A percentile compares a stretch with the other conserved stretches of the same genome.
Conservation (phyloP, 108 stramenopile genomes). For the Nitzschia sp. region DNA sequence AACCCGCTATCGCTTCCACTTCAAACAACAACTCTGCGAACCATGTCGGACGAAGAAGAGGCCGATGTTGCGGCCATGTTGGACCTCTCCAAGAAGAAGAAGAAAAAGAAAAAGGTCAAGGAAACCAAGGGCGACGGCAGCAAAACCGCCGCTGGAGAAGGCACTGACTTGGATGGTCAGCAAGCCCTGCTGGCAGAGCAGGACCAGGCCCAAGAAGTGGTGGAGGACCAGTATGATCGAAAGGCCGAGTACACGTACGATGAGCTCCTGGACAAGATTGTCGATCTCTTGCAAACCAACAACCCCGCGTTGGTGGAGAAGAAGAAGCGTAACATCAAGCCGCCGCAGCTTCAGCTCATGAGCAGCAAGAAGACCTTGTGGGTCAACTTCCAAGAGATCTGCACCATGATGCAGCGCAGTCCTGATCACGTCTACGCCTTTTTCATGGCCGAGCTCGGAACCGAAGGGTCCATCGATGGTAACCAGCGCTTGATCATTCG, state of each 20-base stretch:
- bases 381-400: conserved; percentile 99
- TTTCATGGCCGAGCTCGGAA: conserved; percentile 99
- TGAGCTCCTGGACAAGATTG: conserved; percentile 87
- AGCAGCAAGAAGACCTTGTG: conserved; percentile 97
- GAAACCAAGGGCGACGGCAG: conserved; percentile 18
- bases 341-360: conserved; percentile 93
- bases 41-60: conserved; percentile 64
- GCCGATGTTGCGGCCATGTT: conserved; percentile 87
- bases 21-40: too few relatives aligned
- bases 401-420: conserved; percentile 95
- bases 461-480: conserved; percentile 98
- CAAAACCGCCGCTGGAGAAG: conserved; percentile 9
- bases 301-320: conserved; percentile 97
- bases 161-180: conserved; percentile 54
- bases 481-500: conserved; percentile 97
- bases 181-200: conserved; percentile 59
- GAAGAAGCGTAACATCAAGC: conserved; percentile 97
- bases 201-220: conserved; percentile 67
- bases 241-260: conserved; percentile 90
- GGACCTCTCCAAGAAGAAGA: conserved; percentile 87
- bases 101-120: conserved; percentile 91
- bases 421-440: conserved; percentile 98
- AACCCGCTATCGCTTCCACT: too few relatives aligned
- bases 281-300: conserved; percentile 88
- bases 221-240: conserved; percentile 68